Evolutionary conservation across 257 asterid genomes (phyloP), one percentile per base, ranked within the genome.

Genomic region (Eustoma russellianum): DNA sequence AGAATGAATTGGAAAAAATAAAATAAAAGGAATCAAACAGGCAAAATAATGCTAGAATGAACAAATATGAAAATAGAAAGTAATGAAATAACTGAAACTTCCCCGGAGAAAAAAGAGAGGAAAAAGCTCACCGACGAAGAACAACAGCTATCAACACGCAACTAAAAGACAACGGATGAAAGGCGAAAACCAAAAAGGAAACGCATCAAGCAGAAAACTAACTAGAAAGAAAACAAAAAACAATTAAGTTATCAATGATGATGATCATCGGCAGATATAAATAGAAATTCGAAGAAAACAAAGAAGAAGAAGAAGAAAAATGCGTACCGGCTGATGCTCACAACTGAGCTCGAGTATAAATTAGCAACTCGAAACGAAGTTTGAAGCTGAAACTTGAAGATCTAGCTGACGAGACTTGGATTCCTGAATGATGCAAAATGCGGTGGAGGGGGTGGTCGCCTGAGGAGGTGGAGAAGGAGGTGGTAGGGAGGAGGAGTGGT

Each of bases 381-480:
- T 11, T 38, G 12, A 8, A 38, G 17, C 38, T 48, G 6, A 52
- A 60, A 7, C 46, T 7, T 41, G 54, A 49, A 59, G 78, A 73
- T 73, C 74, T 64, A 56, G 14, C 49, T 8, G 17, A 28, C 15
- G 52, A 50, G 50, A 59, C 52, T 48, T 19, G 63, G 57, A 49
- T 35, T 19, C 13, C 52, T 61, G 64, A 60, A 48, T 43, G 56
- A 56, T 19, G 51, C 14, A 45, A 45, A 47, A 9, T 16, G 52
- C 12, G 30, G 43, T 9, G 61, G 5, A 17, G 51, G 69, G 46
- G 64, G 75, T 38, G 12, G 43, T 38, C 12, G 43, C 9, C 11
- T 70, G 64, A n/a, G 72, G 60, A 38, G 64, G 53, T 5, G 69
- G 59, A 7, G 74, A 61, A 4, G 70, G 65, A 30, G 77, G 60